Base-by-base conservation (phyloP, 148 eudicot genomes). In the Limonium bicolor region DNA sequence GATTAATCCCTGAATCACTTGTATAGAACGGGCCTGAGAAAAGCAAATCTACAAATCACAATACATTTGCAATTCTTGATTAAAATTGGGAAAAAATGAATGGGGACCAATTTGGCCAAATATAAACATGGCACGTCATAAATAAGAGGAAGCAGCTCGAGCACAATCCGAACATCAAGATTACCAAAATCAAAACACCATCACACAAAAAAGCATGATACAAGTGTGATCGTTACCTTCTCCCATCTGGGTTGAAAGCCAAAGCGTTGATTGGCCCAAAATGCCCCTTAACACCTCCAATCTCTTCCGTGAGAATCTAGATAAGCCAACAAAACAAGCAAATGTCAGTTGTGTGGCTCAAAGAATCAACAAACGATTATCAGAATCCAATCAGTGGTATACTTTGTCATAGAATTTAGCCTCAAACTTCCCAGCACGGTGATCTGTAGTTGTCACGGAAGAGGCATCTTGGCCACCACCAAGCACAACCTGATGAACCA, bases 391-490 rank as follows among this genome's bases (percentile, higher is more conserved):
- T n/a, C n/a, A n/a, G n/a, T n/a, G n/a, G n/a, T 20, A 24, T 57
- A 84, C 97, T 90, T 90, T 84, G 60, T 90, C 94, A 63, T 49
- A 90, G 56, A 90, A 90, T 49, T 84, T 90, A 15, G 97, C 95
- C 41, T 90, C 95, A 47, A 90, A 90, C 60, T 80, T 84, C 50
- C 87, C 97, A 21, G 82, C 87, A 72, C 93, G 87, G 56, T 79
- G 96, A 69, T 87, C 94, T 5, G 97, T 72, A 8, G 69, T 77
- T 1, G 95, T 84, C 51, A 90, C 95, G 58, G 67, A 10, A 34
- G 69, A 58, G 55, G 97, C 95, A 40, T 74, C 95, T 64, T 80
- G 93, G 50, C 97, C 97, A 63, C 97, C 97, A 60, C 95, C 97
- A 41, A 90, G 73, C 36, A 90, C 97, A 66, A 90, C 87, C 97